These are phyloP conservation scores for Physcomitrellopsis africana DNA, from an alignment of 225 moss, liverwort and hornwort genomes.

Conservation along the genomic window DNA sequence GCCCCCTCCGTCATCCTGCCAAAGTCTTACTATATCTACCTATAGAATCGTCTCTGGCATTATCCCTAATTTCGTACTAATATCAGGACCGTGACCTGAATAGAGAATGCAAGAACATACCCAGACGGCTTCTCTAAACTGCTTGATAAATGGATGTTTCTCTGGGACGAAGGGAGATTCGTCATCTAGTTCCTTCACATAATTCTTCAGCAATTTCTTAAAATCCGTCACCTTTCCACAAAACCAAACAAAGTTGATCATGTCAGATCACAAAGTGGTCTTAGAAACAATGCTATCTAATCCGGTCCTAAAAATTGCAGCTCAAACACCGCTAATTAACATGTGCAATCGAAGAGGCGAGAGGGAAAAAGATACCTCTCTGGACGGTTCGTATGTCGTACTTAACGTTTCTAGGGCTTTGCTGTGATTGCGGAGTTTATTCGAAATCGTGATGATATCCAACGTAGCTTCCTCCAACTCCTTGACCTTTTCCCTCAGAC, in stretches of 20 bases:
- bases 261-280: background rate
- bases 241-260: background rate
- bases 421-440: slow-evolving; percentile 36
- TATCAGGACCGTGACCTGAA: background rate
- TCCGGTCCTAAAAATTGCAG: background rate
- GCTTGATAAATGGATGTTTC: slow-evolving; percentile 54
- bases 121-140: slow-evolving; percentile 91
- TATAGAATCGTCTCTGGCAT: background rate
- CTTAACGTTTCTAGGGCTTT: slow-evolving; percentile 36
- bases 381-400: slow-evolving; percentile 37
- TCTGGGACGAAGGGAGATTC: slow-evolving; percentile 61
- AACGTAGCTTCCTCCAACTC: slow-evolving; percentile 43
- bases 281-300: too few relatives aligned
- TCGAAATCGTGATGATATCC: slow-evolving; percentile 36
- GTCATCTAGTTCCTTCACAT: slow-evolving; percentile 39
- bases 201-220: slow-evolving; percentile 46
- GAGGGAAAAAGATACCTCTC: slow-evolving; percentile 27
- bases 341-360: background rate
- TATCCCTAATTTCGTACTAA: background rate
- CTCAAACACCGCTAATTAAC: background rate
- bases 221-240: slow-evolving; percentile 68
- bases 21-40: background rate
- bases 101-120: slow-evolving; percentile 39
- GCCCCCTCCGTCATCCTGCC: background rate
- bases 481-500: slow-evolving; percentile 17